Conservation (phyloP, 2,329 filamentous ascomycete species). For the Trichoderma pleuroti region DNA sequence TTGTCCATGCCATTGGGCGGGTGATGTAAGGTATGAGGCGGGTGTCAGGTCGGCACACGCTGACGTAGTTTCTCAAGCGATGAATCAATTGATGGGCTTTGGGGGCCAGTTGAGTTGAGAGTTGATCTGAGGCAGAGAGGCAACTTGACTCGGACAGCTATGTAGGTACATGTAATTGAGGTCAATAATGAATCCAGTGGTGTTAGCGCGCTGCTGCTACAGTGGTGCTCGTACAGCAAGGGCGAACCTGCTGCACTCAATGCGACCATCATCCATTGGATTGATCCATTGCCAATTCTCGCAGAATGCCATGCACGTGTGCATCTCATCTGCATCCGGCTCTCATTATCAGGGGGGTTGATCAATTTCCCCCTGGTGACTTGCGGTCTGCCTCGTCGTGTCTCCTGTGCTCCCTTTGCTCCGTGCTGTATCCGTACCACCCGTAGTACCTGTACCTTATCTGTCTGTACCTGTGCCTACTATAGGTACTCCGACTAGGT, state of each 20-base stretch:
- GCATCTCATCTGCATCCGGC: background rate
- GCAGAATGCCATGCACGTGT: background rate
- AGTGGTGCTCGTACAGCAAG: background rate
- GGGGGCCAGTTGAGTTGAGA: background rate
- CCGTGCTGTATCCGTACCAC: background rate
- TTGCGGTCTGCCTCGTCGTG: constrained; percentile 6
- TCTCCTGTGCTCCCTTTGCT: background rate
- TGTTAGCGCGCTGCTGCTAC: background rate
- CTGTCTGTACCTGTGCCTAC: background rate
- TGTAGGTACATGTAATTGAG: no score
- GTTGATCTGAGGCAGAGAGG: background rate
- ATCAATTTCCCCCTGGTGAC: background rate
- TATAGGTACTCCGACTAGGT: no score
- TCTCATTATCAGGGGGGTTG: background rate
- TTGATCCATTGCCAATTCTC: background rate
- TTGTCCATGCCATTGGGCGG: background rate
- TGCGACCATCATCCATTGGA: background rate
- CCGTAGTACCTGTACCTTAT: background rate
- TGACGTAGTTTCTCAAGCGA: background rate
- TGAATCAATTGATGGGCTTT: background rate
- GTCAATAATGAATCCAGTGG: background rate
- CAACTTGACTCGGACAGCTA: background rate
- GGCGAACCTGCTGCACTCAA: background rate
- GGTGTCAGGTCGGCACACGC: background rate
- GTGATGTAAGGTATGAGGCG: background rate